These are phyloP conservation scores for Keithomyces neogunnii DNA, from an alignment of 2,329 filamentous ascomycete genomes.

Conservation along the genomic window DNA sequence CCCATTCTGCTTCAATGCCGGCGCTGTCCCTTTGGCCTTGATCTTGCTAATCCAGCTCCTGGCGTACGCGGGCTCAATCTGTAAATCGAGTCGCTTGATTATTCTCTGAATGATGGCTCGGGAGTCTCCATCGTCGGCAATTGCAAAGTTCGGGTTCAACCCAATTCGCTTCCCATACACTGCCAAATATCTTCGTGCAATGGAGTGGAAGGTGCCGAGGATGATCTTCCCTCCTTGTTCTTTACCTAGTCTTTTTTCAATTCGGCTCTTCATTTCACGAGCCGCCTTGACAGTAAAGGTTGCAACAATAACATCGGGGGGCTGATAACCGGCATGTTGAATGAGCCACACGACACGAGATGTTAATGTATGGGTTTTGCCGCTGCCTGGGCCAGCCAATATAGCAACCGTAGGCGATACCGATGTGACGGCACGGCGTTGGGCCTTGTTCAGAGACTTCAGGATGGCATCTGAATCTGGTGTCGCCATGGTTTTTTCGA, in stretches of 20 bases:
- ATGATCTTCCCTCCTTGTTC: conserved; percentile 68
- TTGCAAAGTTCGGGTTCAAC: conserved; percentile 74
- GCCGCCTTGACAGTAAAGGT: conserved; percentile 97
- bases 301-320: conserved; percentile 85
- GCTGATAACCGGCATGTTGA: conserved; percentile 59
- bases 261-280: conserved; percentile 83
- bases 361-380: conserved; percentile 93
- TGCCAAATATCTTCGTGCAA: conserved; percentile 75
- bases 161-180: conserved; percentile 80
- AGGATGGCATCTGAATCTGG: conserved; percentile 28
- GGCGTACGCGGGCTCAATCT: conserved; percentile 62
- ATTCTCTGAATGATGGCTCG: conserved; percentile 74
- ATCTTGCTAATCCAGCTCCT: conserved; percentile 66
- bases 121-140: conserved; percentile 79
- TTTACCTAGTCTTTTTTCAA: conserved; percentile 72
- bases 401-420: conserved; percentile 51
- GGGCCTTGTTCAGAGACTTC: conserved; percentile 43
- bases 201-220: conserved; percentile 90
- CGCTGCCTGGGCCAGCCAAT: conserved; percentile 60
- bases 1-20: conserved; percentile 29
- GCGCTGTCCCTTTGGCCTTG: conserved; percentile 47
- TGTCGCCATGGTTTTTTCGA: conserved; percentile 16
- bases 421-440: conserved; percentile 47
- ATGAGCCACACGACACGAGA: conserved; percentile 87
- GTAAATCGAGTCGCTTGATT: conserved; percentile 62